A percentile compares a stretch with the other conserved stretches of the same genome.
Evolutionary conservation across 108 stramenopile genomes (phyloP).

Genomic region (Cyclotella sp.): DNA sequence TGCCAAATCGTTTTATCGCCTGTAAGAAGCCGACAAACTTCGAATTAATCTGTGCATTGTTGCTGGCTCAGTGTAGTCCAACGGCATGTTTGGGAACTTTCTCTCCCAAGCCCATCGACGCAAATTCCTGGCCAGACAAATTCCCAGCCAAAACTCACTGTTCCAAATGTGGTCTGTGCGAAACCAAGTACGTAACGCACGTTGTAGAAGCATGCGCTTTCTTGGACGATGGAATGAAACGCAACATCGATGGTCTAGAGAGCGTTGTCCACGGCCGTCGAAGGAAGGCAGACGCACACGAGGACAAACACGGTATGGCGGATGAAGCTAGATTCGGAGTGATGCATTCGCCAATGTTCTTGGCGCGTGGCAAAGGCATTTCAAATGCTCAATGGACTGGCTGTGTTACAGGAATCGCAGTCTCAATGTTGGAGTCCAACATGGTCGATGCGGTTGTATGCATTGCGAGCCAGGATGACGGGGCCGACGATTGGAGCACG

Average conservation of each 20-base stretch:
- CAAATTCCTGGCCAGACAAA: conserved; percentile 71
- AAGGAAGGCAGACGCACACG: conserved; percentile 27
- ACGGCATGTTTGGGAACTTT: background rate
- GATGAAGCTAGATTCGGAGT: conserved; percentile 85
- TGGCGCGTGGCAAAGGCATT: conserved; percentile 64
- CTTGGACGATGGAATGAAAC: conserved; percentile 66
- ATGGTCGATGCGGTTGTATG: conserved; percentile 84
- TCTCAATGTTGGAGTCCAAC: conserved; percentile 69
- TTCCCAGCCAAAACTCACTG: conserved; percentile 84
- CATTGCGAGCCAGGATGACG: conserved; percentile 55
- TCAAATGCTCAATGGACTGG: conserved; percentile 82
- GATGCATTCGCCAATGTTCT: conserved; percentile 61
- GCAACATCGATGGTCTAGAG: conserved; percentile 70
- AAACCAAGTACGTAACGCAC: conserved; percentile 74
- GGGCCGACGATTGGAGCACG: conserved; percentile 48
- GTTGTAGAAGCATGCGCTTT: conserved; percentile 79
- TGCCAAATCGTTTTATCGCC: background rate
- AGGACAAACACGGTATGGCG: conserved; percentile 19
- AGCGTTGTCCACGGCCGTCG: conserved; percentile 61
- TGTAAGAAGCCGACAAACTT: background rate
- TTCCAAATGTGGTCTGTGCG: conserved; percentile 82
- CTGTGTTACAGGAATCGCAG: conserved; percentile 73
- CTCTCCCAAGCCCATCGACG: conserved; percentile 64
- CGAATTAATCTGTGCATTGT: background rate
- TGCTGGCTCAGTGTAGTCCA: background rate